phyloP scores from a whole-genome alignment of 1,139 yeast species.

The Martiniozyma asiatica region DNA sequence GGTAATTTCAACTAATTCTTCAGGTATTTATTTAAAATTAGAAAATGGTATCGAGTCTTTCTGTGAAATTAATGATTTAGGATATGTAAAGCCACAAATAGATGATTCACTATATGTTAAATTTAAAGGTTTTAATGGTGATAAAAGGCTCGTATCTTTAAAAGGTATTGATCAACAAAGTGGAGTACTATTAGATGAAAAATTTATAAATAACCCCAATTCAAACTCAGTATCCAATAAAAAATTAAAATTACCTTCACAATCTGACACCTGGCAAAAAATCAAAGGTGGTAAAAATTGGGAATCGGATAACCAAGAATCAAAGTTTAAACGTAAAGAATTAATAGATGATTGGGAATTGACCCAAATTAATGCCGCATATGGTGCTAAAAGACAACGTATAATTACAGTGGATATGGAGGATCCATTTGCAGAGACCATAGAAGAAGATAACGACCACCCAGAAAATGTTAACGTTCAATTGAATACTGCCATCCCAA shows the following conservation, averaged over 20 bases:
- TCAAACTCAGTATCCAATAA: background rate
- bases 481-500: conserved; percentile 56
- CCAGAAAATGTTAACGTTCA: conserved; percentile 65
- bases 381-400: conserved; percentile 17
- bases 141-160: conserved; percentile 55
- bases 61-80: conserved; percentile 41
- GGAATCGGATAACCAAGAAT: background rate
- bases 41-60: too few relatives aligned
- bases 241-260: conserved; percentile 6
- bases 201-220: background rate
- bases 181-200: conserved; percentile 31
- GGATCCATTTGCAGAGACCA: conserved; percentile 30
- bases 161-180: conserved; percentile 61
- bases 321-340: conserved; percentile 38
- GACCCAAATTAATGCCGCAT: conserved; percentile 36
- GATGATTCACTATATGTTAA: conserved; percentile 60
- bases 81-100: conserved; percentile 31
- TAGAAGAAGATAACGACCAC: conserved; percentile 20
- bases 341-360: conserved; percentile 92
- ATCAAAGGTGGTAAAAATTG: conserved; percentile 2
- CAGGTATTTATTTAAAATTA: too few relatives aligned
- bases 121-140: conserved; percentile 24
- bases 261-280: background rate
- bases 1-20: too few relatives aligned
- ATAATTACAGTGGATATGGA: conserved; percentile 21